Evolutionary conservation across 2,329 filamentous ascomycete genomes (phyloP).

Genomic region (Talaromyces sp.): DNA sequence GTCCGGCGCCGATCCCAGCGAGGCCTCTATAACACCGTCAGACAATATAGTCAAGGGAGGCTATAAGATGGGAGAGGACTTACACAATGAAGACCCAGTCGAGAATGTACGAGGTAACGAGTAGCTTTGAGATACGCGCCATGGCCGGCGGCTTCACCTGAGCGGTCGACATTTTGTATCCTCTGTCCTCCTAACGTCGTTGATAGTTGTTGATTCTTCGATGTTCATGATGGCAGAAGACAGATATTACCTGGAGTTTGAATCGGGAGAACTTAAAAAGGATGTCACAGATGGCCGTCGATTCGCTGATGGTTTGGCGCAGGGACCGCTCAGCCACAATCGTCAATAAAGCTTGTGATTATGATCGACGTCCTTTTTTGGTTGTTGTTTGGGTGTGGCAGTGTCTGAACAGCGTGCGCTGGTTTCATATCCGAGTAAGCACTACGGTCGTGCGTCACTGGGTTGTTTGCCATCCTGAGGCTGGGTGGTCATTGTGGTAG

Average conservation of each 20-base stretch:
- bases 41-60: not conserved
- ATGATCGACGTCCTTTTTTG: not conserved
- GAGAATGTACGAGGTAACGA: constrained; percentile 64
- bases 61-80: constrained; percentile 24
- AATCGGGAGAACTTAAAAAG: not conserved
- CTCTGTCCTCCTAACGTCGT: not conserved
- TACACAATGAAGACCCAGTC: constrained; percentile 68
- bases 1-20: constrained; percentile 56
- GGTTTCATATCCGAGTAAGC: not conserved
- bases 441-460: not conserved
- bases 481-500: not conserved
- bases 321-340: not conserved
- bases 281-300: not conserved
- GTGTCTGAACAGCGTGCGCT: not conserved
- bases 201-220: not conserved
- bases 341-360: not conserved
- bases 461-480: not conserved
- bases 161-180: not conserved
- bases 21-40: constrained; percentile 44
- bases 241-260: not conserved
- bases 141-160: not conserved
- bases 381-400: not conserved
- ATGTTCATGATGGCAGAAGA: not conserved
- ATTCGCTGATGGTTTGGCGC: not conserved
- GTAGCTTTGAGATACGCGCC: constrained; percentile 41